These are phyloP conservation scores for Rhizophagus clarus DNA, from an alignment of 192 early-diverging fungal species.

Conservation along the genomic window DNA sequence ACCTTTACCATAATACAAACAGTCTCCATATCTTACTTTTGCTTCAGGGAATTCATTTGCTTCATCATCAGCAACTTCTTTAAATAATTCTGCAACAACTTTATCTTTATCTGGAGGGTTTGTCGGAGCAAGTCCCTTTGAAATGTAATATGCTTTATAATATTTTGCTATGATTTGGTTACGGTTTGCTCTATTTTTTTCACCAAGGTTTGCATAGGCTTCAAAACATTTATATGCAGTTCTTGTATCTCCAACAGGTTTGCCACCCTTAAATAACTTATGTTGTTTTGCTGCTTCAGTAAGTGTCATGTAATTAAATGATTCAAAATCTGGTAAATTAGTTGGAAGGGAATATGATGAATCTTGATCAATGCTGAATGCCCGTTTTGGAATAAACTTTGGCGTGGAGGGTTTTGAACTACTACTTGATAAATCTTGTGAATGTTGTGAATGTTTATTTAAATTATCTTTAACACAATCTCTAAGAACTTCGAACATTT, in stretches of 20 bases:
- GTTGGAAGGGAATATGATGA: background rate
- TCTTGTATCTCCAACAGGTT: background rate
- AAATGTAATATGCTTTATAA: background rate
- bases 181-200: too few relatives aligned
- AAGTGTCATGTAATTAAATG: background rate
- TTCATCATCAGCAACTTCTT: slow-evolving; percentile 12
- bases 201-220: background rate
- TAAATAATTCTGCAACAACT: background rate
- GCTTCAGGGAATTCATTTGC: background rate
- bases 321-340: background rate
- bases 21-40: background rate
- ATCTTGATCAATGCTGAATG: background rate
- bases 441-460: too few relatives aligned
- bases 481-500: background rate
- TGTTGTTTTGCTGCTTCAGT: background rate
- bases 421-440: background rate
- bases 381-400: background rate
- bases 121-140: background rate
- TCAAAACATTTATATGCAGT: background rate
- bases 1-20: background rate
- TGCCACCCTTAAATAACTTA: background rate
- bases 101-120: background rate
- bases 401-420: background rate
- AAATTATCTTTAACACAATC: background rate
- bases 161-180: background rate